Evolutionary conservation across 345 rosid species (phyloP).

Genomic region (Lumnitzera racemosa): DNA sequence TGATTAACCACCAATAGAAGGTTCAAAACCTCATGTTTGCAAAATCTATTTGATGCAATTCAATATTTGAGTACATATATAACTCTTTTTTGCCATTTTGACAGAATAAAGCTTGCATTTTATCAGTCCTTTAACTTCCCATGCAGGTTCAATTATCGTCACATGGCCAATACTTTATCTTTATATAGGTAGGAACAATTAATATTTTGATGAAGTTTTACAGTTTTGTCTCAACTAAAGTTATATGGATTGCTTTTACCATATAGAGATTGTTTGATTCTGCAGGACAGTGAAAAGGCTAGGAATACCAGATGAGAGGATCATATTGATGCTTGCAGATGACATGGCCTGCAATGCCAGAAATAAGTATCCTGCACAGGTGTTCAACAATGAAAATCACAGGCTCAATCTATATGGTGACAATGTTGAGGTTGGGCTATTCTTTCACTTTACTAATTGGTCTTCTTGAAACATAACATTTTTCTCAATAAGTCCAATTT

Average conservation of each 20-base stretch:
- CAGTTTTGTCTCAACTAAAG: not conserved
- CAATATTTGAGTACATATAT: not conserved
- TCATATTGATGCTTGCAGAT: conserved; percentile 94
- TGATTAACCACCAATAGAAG: no score
- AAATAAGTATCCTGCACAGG: conserved; percentile 94
- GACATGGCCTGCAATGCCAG: conserved; percentile 98
- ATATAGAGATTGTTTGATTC: conserved; percentile 2
- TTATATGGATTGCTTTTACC: not conserved
- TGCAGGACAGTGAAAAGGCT: conserved; percentile 90
- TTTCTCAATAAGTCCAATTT: not conserved
- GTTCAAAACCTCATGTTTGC: no score
- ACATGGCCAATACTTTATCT: conserved; percentile 95
- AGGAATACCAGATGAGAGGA: conserved; percentile 96
- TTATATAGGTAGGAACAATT: conserved; percentile 58
- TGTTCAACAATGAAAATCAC: conserved; percentile 94
- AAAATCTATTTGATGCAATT: no score
- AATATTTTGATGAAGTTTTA: no score
- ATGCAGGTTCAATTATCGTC: conserved; percentile 96
- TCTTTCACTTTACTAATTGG: conserved; percentile 2
- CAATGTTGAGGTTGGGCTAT: conserved; percentile 75
- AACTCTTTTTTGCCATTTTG: not conserved
- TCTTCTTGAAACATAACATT: conserved; percentile 1
- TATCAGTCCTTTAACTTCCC: not conserved
- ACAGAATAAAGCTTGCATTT: not conserved
- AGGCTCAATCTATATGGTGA: conserved; percentile 94